Conservation (phyloP, 139 green algal genomes). For the Chlamydomonas asymmetrica region DNA sequence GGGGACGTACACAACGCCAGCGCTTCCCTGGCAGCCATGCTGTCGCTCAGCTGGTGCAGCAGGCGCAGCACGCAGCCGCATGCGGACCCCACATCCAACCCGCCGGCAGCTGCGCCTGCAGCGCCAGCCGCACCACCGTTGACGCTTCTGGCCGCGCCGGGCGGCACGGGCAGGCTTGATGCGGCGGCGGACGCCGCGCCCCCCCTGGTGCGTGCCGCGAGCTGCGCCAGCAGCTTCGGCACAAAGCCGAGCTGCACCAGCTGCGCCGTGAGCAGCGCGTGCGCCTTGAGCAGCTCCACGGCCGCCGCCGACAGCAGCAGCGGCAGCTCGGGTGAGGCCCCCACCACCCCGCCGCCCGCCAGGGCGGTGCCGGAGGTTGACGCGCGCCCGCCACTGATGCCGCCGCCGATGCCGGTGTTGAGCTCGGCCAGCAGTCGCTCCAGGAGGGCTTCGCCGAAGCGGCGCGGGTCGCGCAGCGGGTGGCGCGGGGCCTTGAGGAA, state of each 20-base stretch:
- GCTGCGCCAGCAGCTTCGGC: slow-evolving; percentile 52
- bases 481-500: slow-evolving; percentile 85
- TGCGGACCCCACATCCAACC: slow-evolving; percentile 20
- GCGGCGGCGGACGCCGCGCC: too few relatives aligned
- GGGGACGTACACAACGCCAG: slow-evolving; percentile 41
- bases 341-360: too few relatives aligned
- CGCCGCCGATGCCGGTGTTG: too few relatives aligned
- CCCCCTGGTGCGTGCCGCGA: slow-evolving; percentile 40
- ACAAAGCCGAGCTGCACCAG: slow-evolving; percentile 67
- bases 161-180: too few relatives aligned
- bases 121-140: neutral
- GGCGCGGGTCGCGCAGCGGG: slow-evolving; percentile 70
- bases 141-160: neutral
- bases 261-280: slow-evolving; percentile 69
- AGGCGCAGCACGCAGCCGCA: slow-evolving; percentile 63
- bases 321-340: slow-evolving; percentile 14
- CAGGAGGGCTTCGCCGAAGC: slow-evolving; percentile 78
- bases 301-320: slow-evolving; percentile 71
- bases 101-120: slow-evolving; percentile 16
- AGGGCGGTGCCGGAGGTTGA: too few relatives aligned
- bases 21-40: slow-evolving; percentile 51
- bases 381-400: slow-evolving; percentile 10
- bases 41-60: slow-evolving; percentile 70
- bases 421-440: slow-evolving; percentile 38
- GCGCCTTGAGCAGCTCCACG: slow-evolving; percentile 65